phyloP scores from a whole-genome alignment of 805 yeast species.

The Wickerhamiella lipophila region DNA sequence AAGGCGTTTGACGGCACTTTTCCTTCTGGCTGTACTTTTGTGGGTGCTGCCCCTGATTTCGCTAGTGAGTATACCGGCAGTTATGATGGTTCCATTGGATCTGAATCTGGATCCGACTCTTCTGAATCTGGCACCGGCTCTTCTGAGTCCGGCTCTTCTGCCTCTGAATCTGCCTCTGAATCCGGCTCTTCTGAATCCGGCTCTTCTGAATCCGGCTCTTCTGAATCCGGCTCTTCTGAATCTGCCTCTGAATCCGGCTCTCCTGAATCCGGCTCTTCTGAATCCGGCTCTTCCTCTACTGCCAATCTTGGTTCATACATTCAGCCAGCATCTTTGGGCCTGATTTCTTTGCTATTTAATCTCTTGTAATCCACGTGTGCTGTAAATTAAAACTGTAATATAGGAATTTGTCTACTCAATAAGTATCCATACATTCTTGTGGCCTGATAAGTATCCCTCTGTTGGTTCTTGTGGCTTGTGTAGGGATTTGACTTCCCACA shows the following conservation, averaged over 20 bases:
- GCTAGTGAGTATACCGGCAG: slow-evolving; percentile 3
- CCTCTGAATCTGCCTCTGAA: too few species aligned
- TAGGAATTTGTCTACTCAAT: too few species aligned
- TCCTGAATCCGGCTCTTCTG: neutral
- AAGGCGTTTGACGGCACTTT: neutral
- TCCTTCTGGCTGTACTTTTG: slow-evolving; percentile 7
- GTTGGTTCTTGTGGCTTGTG: too few species aligned
- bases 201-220: slow-evolving; percentile 1
- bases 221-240: slow-evolving; percentile 4
- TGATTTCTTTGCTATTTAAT: neutral
- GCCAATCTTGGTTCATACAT: neutral
- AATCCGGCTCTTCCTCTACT: slow-evolving; percentile 5
- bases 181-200: too few species aligned
- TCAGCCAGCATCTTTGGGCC: neutral
- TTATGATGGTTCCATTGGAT: neutral
- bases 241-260: neutral
- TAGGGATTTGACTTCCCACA: too few species aligned
- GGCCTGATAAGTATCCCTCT: too few species aligned
- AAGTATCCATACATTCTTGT: too few species aligned
- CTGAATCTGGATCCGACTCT: slow-evolving; percentile 2
- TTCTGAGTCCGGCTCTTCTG: neutral
- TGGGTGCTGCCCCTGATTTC: slow-evolving; percentile 8
- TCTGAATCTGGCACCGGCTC: neutral
- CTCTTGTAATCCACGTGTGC: slow-evolving; percentile 1
- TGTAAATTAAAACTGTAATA: too few species aligned